phyloP scores from a whole-genome alignment of 2,329 filamentous ascomycete species.

The Penicillium janthinellum region DNA sequence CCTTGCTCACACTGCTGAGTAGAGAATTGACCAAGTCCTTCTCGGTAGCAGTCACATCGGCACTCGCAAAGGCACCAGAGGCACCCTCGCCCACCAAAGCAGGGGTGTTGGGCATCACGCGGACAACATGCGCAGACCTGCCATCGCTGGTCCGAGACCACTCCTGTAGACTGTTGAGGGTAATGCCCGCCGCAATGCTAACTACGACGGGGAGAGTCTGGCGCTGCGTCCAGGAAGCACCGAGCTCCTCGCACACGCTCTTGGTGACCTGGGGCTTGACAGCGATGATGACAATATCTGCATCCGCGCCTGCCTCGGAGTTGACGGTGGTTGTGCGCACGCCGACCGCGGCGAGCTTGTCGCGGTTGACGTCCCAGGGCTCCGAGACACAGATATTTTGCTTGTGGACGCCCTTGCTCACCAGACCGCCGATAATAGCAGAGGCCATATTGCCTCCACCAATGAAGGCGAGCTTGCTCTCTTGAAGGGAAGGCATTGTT shows the following conservation, averaged over 20 bases:
- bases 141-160: conserved; percentile 34
- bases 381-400: conserved; percentile 39
- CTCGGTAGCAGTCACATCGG: conserved; percentile 30
- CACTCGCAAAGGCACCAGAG: conserved; percentile 31
- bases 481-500: conserved; percentile 33
- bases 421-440: conserved; percentile 38
- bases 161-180: conserved; percentile 31
- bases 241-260: conserved; percentile 37
- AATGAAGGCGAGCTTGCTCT: conserved; percentile 40
- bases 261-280: conserved; percentile 40
- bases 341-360: conserved; percentile 35
- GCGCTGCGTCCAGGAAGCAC: conserved; percentile 29
- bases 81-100: conserved; percentile 39
- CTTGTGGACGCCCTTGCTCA: conserved; percentile 31
- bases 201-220: conserved; percentile 33
- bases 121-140: conserved; percentile 31
- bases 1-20: conserved; percentile 35
- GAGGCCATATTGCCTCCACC: conserved; percentile 43
- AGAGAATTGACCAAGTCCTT: conserved; percentile 35
- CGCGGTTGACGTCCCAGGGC: conserved; percentile 40
- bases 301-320: conserved; percentile 28
- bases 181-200: conserved; percentile 40
- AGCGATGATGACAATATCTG: conserved; percentile 37
- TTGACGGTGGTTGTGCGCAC: conserved; percentile 37
- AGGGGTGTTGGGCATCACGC: conserved; percentile 42